These are phyloP conservation scores for Podosphaera fusca DNA, from an alignment of 2,329 filamentous ascomycete species.

Conservation along the genomic window DNA sequence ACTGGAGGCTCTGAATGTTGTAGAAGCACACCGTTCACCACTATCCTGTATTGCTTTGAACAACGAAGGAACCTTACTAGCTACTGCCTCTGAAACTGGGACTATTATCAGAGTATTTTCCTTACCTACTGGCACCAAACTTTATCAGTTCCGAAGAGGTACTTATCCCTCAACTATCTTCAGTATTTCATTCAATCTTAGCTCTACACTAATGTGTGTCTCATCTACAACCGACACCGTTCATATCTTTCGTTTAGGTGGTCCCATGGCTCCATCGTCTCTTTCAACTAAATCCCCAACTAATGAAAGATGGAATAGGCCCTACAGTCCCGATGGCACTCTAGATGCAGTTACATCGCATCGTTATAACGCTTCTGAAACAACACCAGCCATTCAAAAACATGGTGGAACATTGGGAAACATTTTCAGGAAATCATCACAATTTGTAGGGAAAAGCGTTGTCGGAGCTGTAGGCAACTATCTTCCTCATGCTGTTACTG, in stretches of 20 bases:
- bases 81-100: constrained; percentile 89
- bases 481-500: constrained; percentile 75
- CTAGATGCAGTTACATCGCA: constrained; percentile 19
- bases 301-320: constrained; percentile 11
- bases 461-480: constrained; percentile 81
- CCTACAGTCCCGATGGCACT: constrained; percentile 30
- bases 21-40: constrained; percentile 83
- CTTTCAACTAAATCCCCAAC: constrained; percentile 15
- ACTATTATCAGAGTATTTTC: constrained; percentile 95
- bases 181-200: constrained; percentile 96
- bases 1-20: constrained; percentile 79
- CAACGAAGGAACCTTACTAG: constrained; percentile 72
- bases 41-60: constrained; percentile 80
- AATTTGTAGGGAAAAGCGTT: constrained; percentile 74
- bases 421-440: constrained; percentile 81
- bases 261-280: constrained; percentile 18
- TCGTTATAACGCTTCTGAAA: constrained; percentile 12
- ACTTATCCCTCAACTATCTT: constrained; percentile 92
- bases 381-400: constrained; percentile 19
- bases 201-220: constrained; percentile 78
- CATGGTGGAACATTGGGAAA: constrained; percentile 64
- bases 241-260: constrained; percentile 71
- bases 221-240: constrained; percentile 93
- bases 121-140: constrained; percentile 70
- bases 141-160: constrained; percentile 87